These are phyloP conservation scores for Suillus americanus DNA, from an alignment of 768 basidiomycete species.

Conservation along the genomic window DNA sequence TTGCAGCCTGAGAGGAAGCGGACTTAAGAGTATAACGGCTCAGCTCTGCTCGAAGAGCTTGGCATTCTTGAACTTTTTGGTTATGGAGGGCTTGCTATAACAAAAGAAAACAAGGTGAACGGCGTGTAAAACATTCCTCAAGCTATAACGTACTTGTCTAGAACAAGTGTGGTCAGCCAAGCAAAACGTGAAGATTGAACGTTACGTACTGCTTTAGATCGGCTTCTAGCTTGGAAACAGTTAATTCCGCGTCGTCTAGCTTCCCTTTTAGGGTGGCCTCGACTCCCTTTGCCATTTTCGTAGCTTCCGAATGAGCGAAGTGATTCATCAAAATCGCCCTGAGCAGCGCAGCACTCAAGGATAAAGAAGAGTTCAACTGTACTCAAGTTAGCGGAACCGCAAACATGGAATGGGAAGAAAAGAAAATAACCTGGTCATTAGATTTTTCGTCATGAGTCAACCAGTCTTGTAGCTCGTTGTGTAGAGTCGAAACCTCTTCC, in stretches of 20 bases:
- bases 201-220: constrained; percentile 69
- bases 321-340: constrained; percentile 84
- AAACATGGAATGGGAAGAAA: constrained; percentile 13
- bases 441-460: constrained; percentile 56
- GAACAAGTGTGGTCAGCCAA: constrained; percentile 24
- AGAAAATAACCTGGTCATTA: constrained; percentile 57
- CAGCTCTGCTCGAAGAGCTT: constrained; percentile 64
- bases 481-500: constrained; percentile 76
- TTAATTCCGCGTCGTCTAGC: constrained; percentile 63
- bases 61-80: constrained; percentile 72
- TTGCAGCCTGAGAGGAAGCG: constrained; percentile 15
- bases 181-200: constrained; percentile 12
- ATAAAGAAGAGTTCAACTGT: constrained; percentile 60
- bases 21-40: constrained; percentile 46
- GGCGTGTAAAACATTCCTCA: constrained; percentile 8
- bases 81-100: constrained; percentile 57
- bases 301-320: constrained; percentile 75
- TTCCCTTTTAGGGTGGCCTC: constrained; percentile 64
- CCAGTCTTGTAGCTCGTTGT: constrained; percentile 80
- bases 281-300: constrained; percentile 60
- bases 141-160: constrained; percentile 57
- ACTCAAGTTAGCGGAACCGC: constrained; percentile 9
- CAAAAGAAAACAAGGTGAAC: constrained; percentile 18
- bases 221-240: constrained; percentile 59
- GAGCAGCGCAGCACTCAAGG: constrained; percentile 75